Evolutionary conservation across 495 filamentous ascomycete species (phyloP), one percentile per base, ranked within the genome.

Genomic region (Lophiotrema nucula): DNA sequence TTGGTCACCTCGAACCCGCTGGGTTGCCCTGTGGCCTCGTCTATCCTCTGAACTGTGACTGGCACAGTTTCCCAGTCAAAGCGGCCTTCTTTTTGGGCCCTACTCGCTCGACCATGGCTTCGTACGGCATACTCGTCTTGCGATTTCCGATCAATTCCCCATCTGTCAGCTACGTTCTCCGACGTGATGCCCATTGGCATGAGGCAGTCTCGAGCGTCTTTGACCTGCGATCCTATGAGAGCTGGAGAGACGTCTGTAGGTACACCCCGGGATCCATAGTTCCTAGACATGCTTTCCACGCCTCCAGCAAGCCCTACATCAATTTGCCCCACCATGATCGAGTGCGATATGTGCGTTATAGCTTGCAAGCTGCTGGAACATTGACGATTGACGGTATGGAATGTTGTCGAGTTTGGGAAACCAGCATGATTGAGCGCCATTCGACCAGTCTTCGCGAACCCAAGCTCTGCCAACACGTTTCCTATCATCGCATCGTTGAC

Each of bases 371-470:
- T 81, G 69, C 60, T 63, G 2, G 60, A 63, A 26, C 90, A 95
- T 41, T 89, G 87, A 22, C 90, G 79, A 73, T 93, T 93, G 65
- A 88, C 81, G 0, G 88, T 92, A 73, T 87, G 84, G 55, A 92
- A 83, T 22, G 81, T 78, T 0, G 89, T 90, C 8, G 75, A 74
- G 55, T 76, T 71, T 6, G 88, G 81, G 69, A 88, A 89, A 19
- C 88, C 88, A 49, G 82, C 81, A 70, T 89, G 84, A 70, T 90
- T 88, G 68, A 89, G 79, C 37, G 87, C 87, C 88, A 90, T 92
- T 51, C 89, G 43, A 1, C 62, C 62, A 26, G 62, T 61, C 44
- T 65, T 65, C 28, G 62, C 56, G 42, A 60, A 60, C 2, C 62
- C 62, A n/a, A 65, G 52, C 45, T 64, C 61, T 41, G 58, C 62